Conservation (phyloP, 1,284 basidiomycete species). For the Moesziomyces sp. region DNA sequence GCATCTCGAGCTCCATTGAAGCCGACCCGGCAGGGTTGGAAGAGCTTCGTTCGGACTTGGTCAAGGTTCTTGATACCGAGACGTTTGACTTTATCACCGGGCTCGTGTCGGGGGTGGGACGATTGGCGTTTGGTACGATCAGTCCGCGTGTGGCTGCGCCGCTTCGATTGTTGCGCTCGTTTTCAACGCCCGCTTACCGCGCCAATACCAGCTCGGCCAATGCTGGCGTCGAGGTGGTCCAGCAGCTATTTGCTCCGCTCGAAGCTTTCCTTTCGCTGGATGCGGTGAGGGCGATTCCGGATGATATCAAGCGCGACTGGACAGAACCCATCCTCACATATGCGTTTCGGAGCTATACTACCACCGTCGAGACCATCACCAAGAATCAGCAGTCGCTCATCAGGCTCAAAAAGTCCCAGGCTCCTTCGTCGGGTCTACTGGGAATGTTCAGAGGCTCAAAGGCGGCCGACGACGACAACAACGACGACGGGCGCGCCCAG, state of each 20-base stretch:
- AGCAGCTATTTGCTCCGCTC: constrained; percentile 22
- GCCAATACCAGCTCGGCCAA: background rate
- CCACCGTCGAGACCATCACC: constrained; percentile 55
- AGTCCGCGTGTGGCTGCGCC: constrained; percentile 83
- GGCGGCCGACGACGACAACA: background rate
- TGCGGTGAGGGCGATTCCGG: background rate
- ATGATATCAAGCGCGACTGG: constrained; percentile 14
- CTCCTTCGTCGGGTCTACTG: constrained; percentile 1
- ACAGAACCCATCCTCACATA: constrained; percentile 26
- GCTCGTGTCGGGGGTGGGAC: constrained; percentile 7
- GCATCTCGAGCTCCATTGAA: background rate
- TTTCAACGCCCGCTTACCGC: constrained; percentile 82
- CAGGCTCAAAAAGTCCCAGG: constrained; percentile 54
- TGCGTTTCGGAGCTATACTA: constrained; percentile 34
- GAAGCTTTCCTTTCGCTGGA: constrained; percentile 10
- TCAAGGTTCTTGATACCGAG: constrained; percentile 9
- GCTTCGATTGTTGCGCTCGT: constrained; percentile 84
- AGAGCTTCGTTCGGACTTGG: constrained; percentile 11
- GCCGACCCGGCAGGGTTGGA: background rate
- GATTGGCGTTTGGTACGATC: constrained; percentile 71
- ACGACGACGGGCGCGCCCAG: constrained; percentile 1
- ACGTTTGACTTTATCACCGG: constrained; percentile 34
- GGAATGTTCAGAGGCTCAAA: constrained; percentile 13
- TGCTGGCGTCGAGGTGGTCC: constrained; percentile 24
- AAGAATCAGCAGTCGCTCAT: constrained; percentile 62